Percentiles rank a stretch among this genome's conserved stretches.
Evolutionary conservation across 1,139 yeast genomes (phyloP).

Genomic region (Insectozyma bohioensis): DNA sequence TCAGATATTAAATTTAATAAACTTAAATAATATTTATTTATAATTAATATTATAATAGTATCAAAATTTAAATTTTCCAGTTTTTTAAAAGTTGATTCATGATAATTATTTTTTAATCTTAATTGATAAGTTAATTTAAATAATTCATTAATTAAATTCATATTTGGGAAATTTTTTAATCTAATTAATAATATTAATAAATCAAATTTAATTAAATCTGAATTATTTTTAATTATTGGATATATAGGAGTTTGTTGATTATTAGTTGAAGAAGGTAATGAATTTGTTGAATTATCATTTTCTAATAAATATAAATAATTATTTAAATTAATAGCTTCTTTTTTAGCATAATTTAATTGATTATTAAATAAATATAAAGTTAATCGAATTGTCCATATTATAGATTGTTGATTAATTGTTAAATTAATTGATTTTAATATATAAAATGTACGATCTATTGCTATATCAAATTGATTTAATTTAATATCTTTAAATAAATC

Average conservation of each 20-base stretch:
- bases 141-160: conserved; percentile 37
- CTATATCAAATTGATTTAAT: conserved; percentile 1
- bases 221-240: conserved; percentile 38
- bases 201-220: conserved; percentile 21
- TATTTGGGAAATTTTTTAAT: conserved; percentile 38
- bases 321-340: conserved; percentile 40
- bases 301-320: conserved; percentile 37
- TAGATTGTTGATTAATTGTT: conserved; percentile 15
- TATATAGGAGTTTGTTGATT: conserved; percentile 21
- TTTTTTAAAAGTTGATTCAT: conserved; percentile 21
- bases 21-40: conserved; percentile 32
- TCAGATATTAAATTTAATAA: conserved; percentile 21
- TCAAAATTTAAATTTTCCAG: conserved; percentile 32
- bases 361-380: conserved; percentile 30
- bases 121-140: conserved; percentile 42
- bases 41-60: conserved; percentile 29
- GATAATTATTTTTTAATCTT: conserved; percentile 20
- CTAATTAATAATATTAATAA: conserved; percentile 31
- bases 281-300: conserved; percentile 17
- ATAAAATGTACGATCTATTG: conserved; percentile 14
- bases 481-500: background rate
- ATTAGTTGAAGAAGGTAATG: conserved; percentile 6
- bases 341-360: conserved; percentile 31
- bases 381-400: conserved; percentile 42
- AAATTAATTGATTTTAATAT: conserved; percentile 15